phyloP scores from a whole-genome alignment of 1,139 yeast genomes.

The Eremothecium gossypii region DNA sequence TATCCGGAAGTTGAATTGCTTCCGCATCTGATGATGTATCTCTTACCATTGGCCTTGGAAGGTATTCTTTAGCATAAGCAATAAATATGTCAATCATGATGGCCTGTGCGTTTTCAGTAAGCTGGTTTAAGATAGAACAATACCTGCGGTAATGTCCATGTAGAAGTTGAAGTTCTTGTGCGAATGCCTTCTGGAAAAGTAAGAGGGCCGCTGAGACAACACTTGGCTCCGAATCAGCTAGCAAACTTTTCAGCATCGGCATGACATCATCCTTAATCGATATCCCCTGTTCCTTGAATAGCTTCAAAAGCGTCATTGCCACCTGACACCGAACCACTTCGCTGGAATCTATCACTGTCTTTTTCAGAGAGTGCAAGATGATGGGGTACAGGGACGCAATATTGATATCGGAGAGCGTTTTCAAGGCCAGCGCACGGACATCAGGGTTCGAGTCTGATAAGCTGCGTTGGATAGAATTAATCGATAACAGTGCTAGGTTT shows the following conservation, averaged over 20 bases:
- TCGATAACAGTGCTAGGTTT: constrained; percentile 76
- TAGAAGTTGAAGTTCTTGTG: constrained; percentile 49
- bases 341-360: constrained; percentile 61
- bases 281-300: constrained; percentile 36
- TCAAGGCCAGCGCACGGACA: constrained; percentile 61
- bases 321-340: constrained; percentile 74
- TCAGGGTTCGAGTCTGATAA: constrained; percentile 61
- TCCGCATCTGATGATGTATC: constrained; percentile 28
- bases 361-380: constrained; percentile 60
- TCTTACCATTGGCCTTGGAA: constrained; percentile 42
- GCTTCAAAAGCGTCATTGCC: constrained; percentile 66
- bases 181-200: constrained; percentile 45
- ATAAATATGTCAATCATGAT: constrained; percentile 52
- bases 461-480: constrained; percentile 85
- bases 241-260: constrained; percentile 42
- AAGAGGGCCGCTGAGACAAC: constrained; percentile 69
- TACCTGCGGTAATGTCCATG: constrained; percentile 65
- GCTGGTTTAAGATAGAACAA: constrained; percentile 42
- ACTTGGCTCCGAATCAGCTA: constrained; percentile 52
- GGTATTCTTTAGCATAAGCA: constrained; percentile 53
- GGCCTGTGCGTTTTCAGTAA: constrained; percentile 76
- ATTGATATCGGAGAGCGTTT: constrained; percentile 71
- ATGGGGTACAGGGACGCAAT: constrained; percentile 78
- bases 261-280: constrained; percentile 39
- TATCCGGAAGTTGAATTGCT: constrained; percentile 36